These are phyloP conservation scores for Aspergillus haitiensis DNA, from an alignment of 495 filamentous ascomycete species.

Conservation along the genomic window DNA sequence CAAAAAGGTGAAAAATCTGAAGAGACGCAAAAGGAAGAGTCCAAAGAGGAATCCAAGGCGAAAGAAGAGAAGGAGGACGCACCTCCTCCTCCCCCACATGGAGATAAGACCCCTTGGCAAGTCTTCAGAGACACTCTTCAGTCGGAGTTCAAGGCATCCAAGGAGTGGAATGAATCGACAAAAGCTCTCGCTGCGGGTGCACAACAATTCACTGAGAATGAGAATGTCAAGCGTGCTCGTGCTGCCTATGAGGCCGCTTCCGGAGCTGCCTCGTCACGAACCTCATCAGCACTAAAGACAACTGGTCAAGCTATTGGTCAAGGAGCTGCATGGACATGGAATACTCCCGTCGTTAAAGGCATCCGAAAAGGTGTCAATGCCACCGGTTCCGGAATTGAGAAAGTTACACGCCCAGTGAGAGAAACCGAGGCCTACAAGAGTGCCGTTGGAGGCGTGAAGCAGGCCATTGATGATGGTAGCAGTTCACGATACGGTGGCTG, in stretches of 20 bases:
- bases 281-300: constrained; percentile 74
- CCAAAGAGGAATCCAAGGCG: constrained; percentile 38
- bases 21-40: constrained; percentile 44
- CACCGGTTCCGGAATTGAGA: constrained; percentile 84
- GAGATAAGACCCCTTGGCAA: constrained; percentile 96
- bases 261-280: constrained; percentile 69
- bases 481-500: constrained; percentile 95
- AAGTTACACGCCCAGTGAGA: constrained; percentile 87
- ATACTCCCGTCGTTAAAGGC: constrained; percentile 87
- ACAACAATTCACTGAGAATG: constrained; percentile 90
- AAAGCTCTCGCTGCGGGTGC: constrained; percentile 87
- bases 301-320: constrained; percentile 86
- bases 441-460: constrained; percentile 70
- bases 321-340: constrained; percentile 94
- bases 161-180: constrained; percentile 98
- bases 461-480: constrained; percentile 95
- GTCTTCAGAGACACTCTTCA: constrained; percentile 96
- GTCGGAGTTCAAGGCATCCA: constrained; percentile 90
- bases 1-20: constrained; percentile 51
- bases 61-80: constrained; percentile 69
- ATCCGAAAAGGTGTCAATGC: constrained; percentile 81
- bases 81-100: constrained; percentile 85
- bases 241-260: constrained; percentile 83
- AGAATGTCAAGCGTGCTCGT: constrained; percentile 82
- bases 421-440: constrained; percentile 91